Conservation (phyloP, 1,284 basidiomycete genomes). For the Cronartium ribicola region DNA sequence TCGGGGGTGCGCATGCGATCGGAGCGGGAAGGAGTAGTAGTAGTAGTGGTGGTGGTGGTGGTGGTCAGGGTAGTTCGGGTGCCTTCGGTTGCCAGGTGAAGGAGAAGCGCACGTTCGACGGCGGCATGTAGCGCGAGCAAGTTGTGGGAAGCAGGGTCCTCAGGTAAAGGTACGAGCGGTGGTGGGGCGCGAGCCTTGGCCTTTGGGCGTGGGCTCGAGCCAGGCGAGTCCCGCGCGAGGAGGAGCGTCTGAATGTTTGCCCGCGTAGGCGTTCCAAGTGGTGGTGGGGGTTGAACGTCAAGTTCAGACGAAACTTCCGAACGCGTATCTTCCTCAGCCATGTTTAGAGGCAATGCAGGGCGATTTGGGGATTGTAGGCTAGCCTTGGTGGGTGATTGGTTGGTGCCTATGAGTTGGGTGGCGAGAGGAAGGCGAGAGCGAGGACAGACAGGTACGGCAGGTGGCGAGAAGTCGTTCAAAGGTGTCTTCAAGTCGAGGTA, state of each 20-base stretch:
- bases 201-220: background rate
- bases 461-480: too few species aligned
- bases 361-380: background rate
- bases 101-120: conserved; percentile 19
- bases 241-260: conserved; percentile 1
- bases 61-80: conserved; percentile 2
- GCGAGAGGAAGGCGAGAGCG: background rate
- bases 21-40: background rate
- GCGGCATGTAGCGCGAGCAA: conserved; percentile 23
- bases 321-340: conserved; percentile 6
- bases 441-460: too few species aligned
- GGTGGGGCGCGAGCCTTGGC: background rate
- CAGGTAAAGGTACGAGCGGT: background rate
- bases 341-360: too few species aligned
- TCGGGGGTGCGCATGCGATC: conserved; percentile 30
- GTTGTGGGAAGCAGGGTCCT: conserved; percentile 5
- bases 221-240: conserved; percentile 14
- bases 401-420: background rate
- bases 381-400: background rate
- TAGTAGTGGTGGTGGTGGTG: background rate
- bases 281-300: conserved; percentile 6
- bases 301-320: conserved; percentile 18
- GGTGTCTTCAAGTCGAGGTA: too few species aligned
- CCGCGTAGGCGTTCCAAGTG: background rate
- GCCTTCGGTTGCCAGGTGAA: conserved; percentile 35